Percentiles rank a stretch among this genome's conserved stretches.
These are phyloP conservation scores for Effrenium voratum DNA, from an alignment of 73 alveolate species.

Conservation along the genomic window DNA sequence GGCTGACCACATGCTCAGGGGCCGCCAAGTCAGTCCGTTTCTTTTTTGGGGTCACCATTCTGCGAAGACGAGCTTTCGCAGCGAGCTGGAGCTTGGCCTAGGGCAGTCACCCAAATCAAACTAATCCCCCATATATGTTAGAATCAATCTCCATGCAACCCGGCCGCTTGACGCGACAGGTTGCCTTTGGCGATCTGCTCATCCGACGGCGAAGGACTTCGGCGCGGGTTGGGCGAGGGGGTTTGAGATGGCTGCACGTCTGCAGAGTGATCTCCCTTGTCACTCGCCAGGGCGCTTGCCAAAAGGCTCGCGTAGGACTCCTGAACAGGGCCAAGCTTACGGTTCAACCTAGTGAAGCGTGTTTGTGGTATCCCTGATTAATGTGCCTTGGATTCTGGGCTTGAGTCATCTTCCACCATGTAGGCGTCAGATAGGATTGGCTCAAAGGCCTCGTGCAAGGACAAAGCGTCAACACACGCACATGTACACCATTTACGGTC, in stretches of 20 bases:
- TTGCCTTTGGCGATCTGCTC: background rate
- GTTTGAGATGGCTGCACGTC: background rate
- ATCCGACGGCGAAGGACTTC: background rate
- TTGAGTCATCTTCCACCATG: too few relatives aligned
- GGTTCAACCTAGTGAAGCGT: too few relatives aligned
- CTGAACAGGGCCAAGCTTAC: too few relatives aligned
- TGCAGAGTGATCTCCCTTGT: background rate
- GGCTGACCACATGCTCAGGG: background rate
- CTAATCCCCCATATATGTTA: background rate
- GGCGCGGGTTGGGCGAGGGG: background rate
- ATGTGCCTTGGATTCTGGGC: too few relatives aligned
- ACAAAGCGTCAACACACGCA: too few relatives aligned
- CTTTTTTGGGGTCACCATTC: background rate
- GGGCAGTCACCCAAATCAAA: background rate
- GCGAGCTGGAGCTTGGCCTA: constrained; percentile 3
- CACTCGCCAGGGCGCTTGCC: too few relatives aligned
- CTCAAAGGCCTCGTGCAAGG: too few relatives aligned
- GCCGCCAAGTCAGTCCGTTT: background rate
- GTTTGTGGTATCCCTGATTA: too few relatives aligned
- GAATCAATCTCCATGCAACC: background rate
- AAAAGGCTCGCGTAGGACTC: too few relatives aligned
- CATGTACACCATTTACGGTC: too few relatives aligned
- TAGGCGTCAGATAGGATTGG: too few relatives aligned
- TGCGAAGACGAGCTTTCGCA: constrained; percentile 1
- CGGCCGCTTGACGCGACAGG: background rate